Conservation (phyloP, 139 green algal species). For the Microglena sp. region DNA sequence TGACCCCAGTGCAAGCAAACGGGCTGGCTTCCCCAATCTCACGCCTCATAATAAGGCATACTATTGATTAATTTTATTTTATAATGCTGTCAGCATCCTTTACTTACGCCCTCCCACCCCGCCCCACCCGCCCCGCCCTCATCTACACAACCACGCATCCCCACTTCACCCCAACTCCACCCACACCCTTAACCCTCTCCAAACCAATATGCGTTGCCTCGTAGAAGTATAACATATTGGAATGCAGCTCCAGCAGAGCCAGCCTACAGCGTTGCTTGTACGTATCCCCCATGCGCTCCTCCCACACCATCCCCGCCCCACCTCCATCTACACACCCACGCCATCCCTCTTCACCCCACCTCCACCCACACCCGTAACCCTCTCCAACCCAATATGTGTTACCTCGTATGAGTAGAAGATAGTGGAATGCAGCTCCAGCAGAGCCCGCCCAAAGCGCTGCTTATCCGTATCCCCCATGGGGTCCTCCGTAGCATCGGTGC, state of each 20-base stretch:
- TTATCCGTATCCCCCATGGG: slow-evolving; percentile 8
- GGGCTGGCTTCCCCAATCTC: too few relatives aligned
- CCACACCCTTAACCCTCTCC: not conserved
- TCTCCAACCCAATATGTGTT: too few relatives aligned
- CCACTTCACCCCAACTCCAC: not conserved
- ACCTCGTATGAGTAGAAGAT: slow-evolving; percentile 42
- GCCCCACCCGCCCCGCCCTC: not conserved
- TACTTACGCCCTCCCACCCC: too few relatives aligned
- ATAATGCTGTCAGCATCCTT: too few relatives aligned
- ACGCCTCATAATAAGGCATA: too few relatives aligned
- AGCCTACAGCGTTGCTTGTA: slow-evolving; percentile 26
- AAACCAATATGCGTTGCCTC: too few relatives aligned
- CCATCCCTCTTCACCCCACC: not conserved
- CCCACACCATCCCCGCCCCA: not conserved
- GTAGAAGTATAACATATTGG: slow-evolving; percentile 42
- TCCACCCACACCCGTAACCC: not conserved
- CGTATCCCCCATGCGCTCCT: slow-evolving; percentile 10
- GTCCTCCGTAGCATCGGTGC: slow-evolving; percentile 15
- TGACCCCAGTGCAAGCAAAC: too few relatives aligned
- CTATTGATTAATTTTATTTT: too few relatives aligned
- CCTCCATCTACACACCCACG: not conserved
- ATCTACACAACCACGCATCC: not conserved
- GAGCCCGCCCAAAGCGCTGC: slow-evolving; percentile 26
- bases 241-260: slow-evolving; percentile 47
- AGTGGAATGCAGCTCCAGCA: slow-evolving; percentile 48